These are phyloP conservation scores for Ogataea paradorogensis DNA, from an alignment of 805 yeast genomes.

Conservation along the genomic window DNA sequence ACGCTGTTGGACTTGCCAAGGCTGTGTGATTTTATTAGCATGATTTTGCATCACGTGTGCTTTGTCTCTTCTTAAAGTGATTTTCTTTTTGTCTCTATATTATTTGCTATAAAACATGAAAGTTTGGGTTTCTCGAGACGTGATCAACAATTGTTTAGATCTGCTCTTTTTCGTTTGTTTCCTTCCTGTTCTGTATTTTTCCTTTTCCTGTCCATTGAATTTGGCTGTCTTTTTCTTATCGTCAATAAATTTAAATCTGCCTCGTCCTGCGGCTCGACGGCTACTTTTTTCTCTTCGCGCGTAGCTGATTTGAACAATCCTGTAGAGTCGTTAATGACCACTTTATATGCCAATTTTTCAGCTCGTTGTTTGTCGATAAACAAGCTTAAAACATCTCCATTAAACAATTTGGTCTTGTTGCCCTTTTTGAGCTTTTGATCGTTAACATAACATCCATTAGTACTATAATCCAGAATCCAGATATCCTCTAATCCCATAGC, in stretches of 20 bases:
- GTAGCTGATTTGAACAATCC: constrained; percentile 58
- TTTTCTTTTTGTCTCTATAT: constrained; percentile 9
- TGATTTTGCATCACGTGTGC: constrained; percentile 1
- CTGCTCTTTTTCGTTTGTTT: constrained; percentile 24
- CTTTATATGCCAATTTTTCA: constrained; percentile 52
- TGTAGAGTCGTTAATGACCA: constrained; percentile 55
- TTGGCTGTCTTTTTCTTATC: constrained; percentile 7
- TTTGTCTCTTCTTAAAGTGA: constrained; percentile 2
- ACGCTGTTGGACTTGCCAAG: constrained; percentile 92
- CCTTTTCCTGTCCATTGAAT: constrained; percentile 10
- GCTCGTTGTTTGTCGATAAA: constrained; percentile 57
- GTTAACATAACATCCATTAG: constrained; percentile 77
- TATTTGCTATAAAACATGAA: constrained; percentile 10
- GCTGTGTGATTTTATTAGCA: constrained; percentile 43
- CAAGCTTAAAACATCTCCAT: constrained; percentile 65
- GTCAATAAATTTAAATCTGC: constrained; percentile 12
- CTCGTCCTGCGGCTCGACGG: constrained; percentile 22
- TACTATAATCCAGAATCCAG: constrained; percentile 77
- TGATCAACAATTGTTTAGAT: constrained; percentile 16
- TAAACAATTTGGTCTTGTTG: constrained; percentile 54
- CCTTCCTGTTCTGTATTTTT: constrained; percentile 6
- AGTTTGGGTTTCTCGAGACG: not conserved
- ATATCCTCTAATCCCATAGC: constrained; percentile 69
- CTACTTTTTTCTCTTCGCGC: constrained; percentile 19
- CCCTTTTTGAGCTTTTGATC: constrained; percentile 57